Evolutionary conservation across 176 grass and related monocot genomes (phyloP).

Genomic region (Dendrocalamus sinicus): DNA sequence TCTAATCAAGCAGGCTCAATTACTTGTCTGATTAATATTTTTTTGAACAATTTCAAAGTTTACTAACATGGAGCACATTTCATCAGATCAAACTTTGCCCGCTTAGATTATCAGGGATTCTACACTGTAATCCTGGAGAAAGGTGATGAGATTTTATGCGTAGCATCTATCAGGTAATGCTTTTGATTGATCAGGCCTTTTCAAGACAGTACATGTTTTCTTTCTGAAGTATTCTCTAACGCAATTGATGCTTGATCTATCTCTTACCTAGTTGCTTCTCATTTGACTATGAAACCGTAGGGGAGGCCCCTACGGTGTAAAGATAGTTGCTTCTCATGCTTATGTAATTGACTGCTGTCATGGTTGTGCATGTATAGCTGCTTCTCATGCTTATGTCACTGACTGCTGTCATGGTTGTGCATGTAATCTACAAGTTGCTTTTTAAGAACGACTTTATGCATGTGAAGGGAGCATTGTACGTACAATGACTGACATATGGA

Average conservation of each 20-base stretch:
- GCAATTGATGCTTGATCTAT: constrained; percentile 15
- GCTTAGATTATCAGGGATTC: constrained; percentile 75
- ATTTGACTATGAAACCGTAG: too few species aligned
- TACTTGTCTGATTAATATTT: not conserved
- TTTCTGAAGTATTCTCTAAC: constrained; percentile 9
- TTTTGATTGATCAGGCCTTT: constrained; percentile 15
- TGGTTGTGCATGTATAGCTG: not conserved
- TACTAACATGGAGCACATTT: constrained; percentile 28
- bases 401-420: not conserved
- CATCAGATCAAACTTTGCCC: constrained; percentile 73
- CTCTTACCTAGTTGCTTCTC: not conserved
- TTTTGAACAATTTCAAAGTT: not conserved
- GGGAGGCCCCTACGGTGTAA: too few species aligned
- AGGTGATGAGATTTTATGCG: constrained; percentile 68
- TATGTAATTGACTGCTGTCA: too few species aligned
- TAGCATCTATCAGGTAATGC: constrained; percentile 68
- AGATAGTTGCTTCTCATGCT: too few species aligned
- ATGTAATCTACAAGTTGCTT: not conserved
- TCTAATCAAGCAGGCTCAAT: not conserved
- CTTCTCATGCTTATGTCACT: too few species aligned
- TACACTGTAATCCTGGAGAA: constrained; percentile 79
- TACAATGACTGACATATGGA: constrained; percentile 4
- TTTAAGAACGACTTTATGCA: not conserved
- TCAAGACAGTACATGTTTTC: not conserved
- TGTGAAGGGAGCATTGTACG: not conserved